Evolutionary conservation across 1,139 yeast species (phyloP).

Genomic region (Hyphopichia fennica): DNA sequence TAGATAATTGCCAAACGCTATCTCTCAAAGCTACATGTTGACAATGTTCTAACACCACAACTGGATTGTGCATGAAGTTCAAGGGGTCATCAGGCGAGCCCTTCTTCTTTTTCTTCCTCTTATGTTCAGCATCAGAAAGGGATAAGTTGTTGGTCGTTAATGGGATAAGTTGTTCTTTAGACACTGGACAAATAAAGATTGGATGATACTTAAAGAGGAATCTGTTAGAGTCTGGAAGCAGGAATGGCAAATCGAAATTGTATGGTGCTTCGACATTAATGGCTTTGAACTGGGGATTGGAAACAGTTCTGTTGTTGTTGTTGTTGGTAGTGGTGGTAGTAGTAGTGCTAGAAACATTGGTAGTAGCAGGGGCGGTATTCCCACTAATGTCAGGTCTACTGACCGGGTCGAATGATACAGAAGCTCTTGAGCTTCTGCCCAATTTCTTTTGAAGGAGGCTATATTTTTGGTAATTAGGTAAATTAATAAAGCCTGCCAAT

Average conservation of each 20-base stretch:
- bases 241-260: constrained; percentile 43
- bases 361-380: not conserved
- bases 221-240: constrained; percentile 40
- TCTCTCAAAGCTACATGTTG: constrained; percentile 47
- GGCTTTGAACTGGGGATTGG: constrained; percentile 18
- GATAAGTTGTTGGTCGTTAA: constrained; percentile 20
- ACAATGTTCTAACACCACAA: constrained; percentile 45
- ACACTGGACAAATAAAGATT: constrained; percentile 86
- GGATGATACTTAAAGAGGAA: constrained; percentile 66
- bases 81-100: constrained; percentile 5
- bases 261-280: constrained; percentile 31
- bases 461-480: constrained; percentile 73
- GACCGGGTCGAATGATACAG: constrained; percentile 5
- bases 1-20: constrained; percentile 47
- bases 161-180: constrained; percentile 70
- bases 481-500: constrained; percentile 68
- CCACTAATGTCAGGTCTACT: not conserved
- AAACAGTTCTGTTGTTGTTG: not conserved
- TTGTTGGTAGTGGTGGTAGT: too few relatives aligned
- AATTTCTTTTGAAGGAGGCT: constrained; percentile 43
- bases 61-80: constrained; percentile 29
- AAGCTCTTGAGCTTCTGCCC: constrained; percentile 17
- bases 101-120: constrained; percentile 21
- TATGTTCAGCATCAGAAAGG: constrained; percentile 12
- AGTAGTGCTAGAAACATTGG: not conserved